phyloP scores from a whole-genome alignment of 208 protist genomes.

The Angomonas ambiguus region DNA sequence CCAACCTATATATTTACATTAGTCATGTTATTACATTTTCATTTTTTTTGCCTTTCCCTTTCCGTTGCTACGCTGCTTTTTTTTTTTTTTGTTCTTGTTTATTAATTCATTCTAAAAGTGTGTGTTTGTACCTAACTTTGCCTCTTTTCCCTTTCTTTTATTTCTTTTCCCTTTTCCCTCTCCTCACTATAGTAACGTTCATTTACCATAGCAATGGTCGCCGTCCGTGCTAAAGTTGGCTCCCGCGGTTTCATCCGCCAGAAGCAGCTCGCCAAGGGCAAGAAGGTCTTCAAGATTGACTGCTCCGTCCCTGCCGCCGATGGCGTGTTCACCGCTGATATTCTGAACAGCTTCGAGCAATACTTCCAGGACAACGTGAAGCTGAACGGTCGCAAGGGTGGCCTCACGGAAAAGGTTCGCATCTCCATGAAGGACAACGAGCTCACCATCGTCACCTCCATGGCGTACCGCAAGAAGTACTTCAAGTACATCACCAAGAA shows the following conservation, averaged over 20 bases:
- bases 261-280: slow-evolving; percentile 84
- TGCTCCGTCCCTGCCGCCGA: slow-evolving; percentile 25
- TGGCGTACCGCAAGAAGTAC: slow-evolving; percentile 98
- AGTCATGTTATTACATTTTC: not conserved
- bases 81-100: not conserved
- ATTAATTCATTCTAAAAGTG: not conserved
- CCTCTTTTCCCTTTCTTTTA: slow-evolving; percentile 8
- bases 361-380: slow-evolving; percentile 97
- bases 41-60: not conserved
- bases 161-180: not conserved
- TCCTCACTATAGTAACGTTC: not conserved
- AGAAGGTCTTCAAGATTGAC: slow-evolving; percentile 80
- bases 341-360: slow-evolving; percentile 92
- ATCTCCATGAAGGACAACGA: slow-evolving; percentile 86
- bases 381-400: slow-evolving; percentile 97
- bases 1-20: not conserved
- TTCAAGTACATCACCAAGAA: slow-evolving; percentile 99
- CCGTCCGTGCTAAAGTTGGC: slow-evolving; percentile 81
- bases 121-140: slow-evolving; percentile 3
- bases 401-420: slow-evolving; percentile 94
- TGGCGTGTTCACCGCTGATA: slow-evolving; percentile 77
- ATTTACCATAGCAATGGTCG: slow-evolving; percentile 67
- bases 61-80: not conserved
- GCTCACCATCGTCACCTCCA: slow-evolving; percentile 85
- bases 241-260: slow-evolving; percentile 57